These are phyloP conservation scores for Monilinia aucupariae DNA, from an alignment of 2,329 filamentous ascomycete species.

Conservation along the genomic window DNA sequence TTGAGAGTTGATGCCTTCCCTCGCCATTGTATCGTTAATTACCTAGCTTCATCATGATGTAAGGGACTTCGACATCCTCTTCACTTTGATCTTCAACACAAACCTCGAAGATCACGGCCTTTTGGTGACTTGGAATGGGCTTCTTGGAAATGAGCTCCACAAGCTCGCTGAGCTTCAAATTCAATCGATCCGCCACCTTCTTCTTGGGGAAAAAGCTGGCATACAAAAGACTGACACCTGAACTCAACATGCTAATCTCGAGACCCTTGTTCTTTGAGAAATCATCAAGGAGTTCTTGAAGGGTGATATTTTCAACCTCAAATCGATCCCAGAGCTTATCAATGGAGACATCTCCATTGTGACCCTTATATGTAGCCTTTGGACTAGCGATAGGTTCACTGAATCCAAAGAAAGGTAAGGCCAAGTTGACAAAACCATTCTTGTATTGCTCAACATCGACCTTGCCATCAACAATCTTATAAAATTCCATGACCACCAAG, in stretches of 20 bases:
- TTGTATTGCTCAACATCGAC: conserved; percentile 98
- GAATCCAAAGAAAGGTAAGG: conserved; percentile 96
- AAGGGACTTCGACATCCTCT: conserved; percentile 95
- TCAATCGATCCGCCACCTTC: conserved; percentile 74
- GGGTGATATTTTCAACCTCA: conserved; percentile 78
- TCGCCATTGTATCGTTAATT: conserved; percentile 21
- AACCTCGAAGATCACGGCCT: conserved; percentile 94
- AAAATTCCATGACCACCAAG: conserved; percentile 84
- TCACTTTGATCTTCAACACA: conserved; percentile 83
- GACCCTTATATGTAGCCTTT: conserved; percentile 83
- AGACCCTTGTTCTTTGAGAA: conserved; percentile 73
- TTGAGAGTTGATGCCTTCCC: neutral
- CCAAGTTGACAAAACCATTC: conserved; percentile 96
- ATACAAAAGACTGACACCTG: conserved; percentile 92
- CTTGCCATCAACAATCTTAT: conserved; percentile 96
- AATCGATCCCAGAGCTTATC: conserved; percentile 99
- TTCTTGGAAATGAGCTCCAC: conserved; percentile 90
- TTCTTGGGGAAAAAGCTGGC: conserved; percentile 81
- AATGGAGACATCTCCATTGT: conserved; percentile 71
- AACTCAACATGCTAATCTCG: conserved; percentile 86
- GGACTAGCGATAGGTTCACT: conserved; percentile 92
- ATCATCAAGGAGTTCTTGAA: conserved; percentile 74
- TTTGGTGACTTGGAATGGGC: conserved; percentile 82
- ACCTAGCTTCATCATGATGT: conserved; percentile 73
- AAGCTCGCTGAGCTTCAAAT: conserved; percentile 80